Base-by-base conservation (phyloP, 306 rosid species). In the Ziziphus jujuba region DNA sequence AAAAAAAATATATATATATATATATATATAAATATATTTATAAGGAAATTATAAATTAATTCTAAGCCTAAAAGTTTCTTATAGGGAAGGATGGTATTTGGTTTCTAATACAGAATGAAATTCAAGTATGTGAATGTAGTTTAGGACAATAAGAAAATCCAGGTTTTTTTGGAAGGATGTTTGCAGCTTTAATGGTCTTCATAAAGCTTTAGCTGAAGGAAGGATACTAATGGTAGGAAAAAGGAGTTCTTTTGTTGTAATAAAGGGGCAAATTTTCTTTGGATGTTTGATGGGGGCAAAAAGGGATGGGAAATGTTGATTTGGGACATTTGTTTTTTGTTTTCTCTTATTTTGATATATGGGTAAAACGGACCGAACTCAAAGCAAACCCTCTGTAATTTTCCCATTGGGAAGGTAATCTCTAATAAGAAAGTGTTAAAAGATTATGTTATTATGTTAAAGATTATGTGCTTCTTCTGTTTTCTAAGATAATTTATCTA, bases 101-200 rank as follows among this genome's bases (percentile, higher is more conserved):
- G 69, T 65, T 51, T 56, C 72, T 83, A n/a, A 36, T 66, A 43
- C 54, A 53, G 66, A 61, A 56, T 52, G 76, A 72, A 45, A 82
- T 82, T 84, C 65, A 71, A 82, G 85, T 16, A 81, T 40, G 45
- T 67, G 84, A 63, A 67, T 68, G 25, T 77, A 82, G 82, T 59
- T 14, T 72, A 67, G 78, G 74, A 71, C 63, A 85, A 87, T 84
- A 82, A 80, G 60, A 57, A 36, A 81, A 52, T 76, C 82, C 75
- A 69, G 81, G 63, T 71, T 89, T 71, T 79, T 79, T 28, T 28
- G 33, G 43, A 40, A 40, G 68, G 78, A 47, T 72, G 64, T 69
- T 67, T 61, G 23, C 21, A 36, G 65, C 19, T 28, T 64, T 23
- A 25, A 13, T 67, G 65, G 56, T 75, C 45, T 8, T 1, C 9